phyloP scores from a whole-genome alignment of 2,329 filamentous ascomycete species.

The Paramyrothecium roridum region DNA sequence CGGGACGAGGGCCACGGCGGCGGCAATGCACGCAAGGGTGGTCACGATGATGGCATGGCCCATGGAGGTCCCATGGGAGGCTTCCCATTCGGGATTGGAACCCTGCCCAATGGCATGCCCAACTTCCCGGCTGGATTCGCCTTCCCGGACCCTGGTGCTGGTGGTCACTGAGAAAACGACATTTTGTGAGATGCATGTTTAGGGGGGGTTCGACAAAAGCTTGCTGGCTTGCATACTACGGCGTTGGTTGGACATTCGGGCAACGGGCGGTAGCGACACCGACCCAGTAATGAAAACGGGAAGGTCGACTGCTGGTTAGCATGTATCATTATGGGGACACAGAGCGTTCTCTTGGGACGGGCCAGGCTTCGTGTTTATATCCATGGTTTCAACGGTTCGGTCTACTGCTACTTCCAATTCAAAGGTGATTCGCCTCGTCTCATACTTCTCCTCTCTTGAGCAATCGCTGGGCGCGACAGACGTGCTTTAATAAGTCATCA shows the following conservation, averaged over 20 bases:
- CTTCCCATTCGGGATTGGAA: slow-evolving; percentile 38
- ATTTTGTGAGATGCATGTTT: too few relatives aligned
- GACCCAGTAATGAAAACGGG: neutral
- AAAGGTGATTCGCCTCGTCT: too few relatives aligned
- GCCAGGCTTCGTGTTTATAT: too few relatives aligned
- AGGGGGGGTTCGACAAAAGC: too few relatives aligned
- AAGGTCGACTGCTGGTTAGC: neutral
- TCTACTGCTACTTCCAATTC: too few relatives aligned
- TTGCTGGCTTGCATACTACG: neutral
- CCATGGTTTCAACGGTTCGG: too few relatives aligned
- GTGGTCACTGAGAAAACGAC: neutral
- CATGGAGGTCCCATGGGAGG: slow-evolving; percentile 9
- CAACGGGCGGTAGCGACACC: neutral
- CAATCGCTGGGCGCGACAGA: too few relatives aligned
- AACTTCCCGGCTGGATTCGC: slow-evolving; percentile 36
- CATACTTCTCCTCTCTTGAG: too few relatives aligned
- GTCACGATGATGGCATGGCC: neutral
- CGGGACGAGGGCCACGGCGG: slow-evolving; percentile 17
- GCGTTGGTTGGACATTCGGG: neutral
- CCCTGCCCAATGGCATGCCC: slow-evolving; percentile 39
- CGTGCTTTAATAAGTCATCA: too few relatives aligned
- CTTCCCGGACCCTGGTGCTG: slow-evolving; percentile 30
- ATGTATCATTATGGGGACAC: neutral
- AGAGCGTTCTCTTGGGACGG: too few relatives aligned
- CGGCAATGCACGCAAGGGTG: neutral